Evolutionary conservation across 2,329 filamentous ascomycete genomes (phyloP).

Genomic region (Sclerotinia nivalis): DNA sequence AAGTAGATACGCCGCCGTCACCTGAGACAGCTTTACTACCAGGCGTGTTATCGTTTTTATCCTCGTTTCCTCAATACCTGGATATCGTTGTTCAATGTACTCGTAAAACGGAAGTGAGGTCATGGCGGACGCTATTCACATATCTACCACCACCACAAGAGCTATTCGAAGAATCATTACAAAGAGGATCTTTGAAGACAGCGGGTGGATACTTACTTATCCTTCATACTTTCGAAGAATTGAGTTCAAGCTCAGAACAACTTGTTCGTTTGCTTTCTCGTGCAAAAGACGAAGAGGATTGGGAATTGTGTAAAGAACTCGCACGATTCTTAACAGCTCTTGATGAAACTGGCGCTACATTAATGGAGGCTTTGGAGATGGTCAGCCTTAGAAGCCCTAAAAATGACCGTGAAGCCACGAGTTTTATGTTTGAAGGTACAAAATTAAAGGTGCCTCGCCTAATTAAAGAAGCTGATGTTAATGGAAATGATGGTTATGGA

Average conservation of each 20-base stretch:
- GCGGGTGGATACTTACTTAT: conserved; percentile 96
- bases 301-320: conserved; percentile 93
- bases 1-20: conserved; percentile 72
- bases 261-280: conserved; percentile 77
- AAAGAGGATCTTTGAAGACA: conserved; percentile 84
- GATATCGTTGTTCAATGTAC: conserved; percentile 97
- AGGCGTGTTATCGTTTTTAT: conserved; percentile 62
- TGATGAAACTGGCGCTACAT: conserved; percentile 79
- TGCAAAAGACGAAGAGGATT: conserved; percentile 83
- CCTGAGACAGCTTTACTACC: conserved; percentile 66
- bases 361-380: conserved; percentile 70
- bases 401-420: conserved; percentile 40
- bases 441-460: conserved; percentile 38
- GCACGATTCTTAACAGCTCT: conserved; percentile 93
- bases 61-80: conserved; percentile 80
- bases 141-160: conserved; percentile 88
- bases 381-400: conserved; percentile 50
- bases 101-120: conserved; percentile 91
- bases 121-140: conserved; percentile 90
- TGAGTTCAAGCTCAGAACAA: conserved; percentile 69
- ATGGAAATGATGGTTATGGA: conserved; percentile 40
- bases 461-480: conserved; percentile 36
- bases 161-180: conserved; percentile 88
- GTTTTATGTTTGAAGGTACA: conserved; percentile 45
- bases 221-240: conserved; percentile 77